These are phyloP conservation scores for Solanum pinnatisectum DNA, from an alignment of 257 asterid species.

Conservation along the genomic window DNA sequence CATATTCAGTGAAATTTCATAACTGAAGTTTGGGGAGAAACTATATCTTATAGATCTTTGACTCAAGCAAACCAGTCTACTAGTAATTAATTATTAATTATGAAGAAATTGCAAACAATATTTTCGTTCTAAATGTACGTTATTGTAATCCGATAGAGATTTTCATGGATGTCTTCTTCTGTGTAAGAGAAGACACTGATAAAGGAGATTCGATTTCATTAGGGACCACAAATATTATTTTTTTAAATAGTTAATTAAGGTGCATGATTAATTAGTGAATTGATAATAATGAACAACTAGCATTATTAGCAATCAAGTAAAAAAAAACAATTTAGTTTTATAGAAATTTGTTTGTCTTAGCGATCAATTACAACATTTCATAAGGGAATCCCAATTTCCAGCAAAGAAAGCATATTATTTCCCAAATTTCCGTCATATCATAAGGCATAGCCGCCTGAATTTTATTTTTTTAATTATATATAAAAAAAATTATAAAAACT, in stretches of 20 bases:
- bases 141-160: neutral
- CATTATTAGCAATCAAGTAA: neutral
- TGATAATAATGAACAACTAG: neutral
- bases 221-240: neutral
- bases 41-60: neutral
- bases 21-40: neutral
- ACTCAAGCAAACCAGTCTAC: neutral
- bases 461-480: neutral
- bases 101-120: neutral
- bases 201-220: neutral
- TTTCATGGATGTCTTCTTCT: neutral
- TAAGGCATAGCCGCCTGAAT: neutral
- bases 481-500: no score
- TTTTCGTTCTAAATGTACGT: neutral
- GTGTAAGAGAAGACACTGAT: neutral
- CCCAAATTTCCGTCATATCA: neutral
- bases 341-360: neutral
- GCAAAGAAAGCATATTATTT: neutral
- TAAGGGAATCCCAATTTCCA: neutral
- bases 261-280: neutral
- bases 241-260: neutral
- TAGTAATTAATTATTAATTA: neutral
- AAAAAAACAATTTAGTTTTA: neutral
- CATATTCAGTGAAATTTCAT: neutral
- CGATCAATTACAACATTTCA: neutral